phyloP scores from a whole-genome alignment of 2,329 filamentous ascomycete genomes.

The Alternaria consortialis region DNA sequence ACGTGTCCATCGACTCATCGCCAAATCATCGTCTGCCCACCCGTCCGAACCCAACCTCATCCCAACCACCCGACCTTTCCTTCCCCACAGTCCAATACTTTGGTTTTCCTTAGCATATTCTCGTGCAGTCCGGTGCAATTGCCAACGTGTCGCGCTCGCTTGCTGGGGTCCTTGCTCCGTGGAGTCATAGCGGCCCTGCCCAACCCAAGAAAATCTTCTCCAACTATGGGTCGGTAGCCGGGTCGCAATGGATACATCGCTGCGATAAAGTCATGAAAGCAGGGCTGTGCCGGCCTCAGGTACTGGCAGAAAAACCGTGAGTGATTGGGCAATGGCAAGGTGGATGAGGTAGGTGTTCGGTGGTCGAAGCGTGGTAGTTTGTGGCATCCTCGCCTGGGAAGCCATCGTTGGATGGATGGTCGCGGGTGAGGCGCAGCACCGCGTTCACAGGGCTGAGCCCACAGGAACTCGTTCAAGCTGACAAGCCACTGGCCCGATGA shows the following conservation, averaged over 20 bases:
- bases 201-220: conserved; percentile 8
- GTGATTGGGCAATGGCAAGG: conserved; percentile 32
- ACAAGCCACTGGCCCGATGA: conserved; percentile 19
- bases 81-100: conserved; percentile 18
- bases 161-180: not conserved
- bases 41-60: conserved; percentile 11
- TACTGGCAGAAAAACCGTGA: conserved; percentile 37
- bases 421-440: conserved; percentile 21
- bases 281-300: conserved; percentile 36
- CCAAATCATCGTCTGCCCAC: not conserved
- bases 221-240: not conserved
- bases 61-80: conserved; percentile 4
- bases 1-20: conserved; percentile 12
- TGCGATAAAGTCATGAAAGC: conserved; percentile 11
- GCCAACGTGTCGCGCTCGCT: conserved; percentile 18
- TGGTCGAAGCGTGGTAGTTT: conserved; percentile 11
- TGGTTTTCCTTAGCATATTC: not conserved
- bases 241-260: conserved; percentile 2
- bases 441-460: conserved; percentile 12
- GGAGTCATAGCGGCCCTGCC: conserved; percentile 9
- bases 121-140: conserved; percentile 13
- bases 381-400: conserved; percentile 14
- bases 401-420: conserved; percentile 1
- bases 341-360: conserved; percentile 10
- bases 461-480: not conserved